phyloP scores from a whole-genome alignment of 208 protist species.

The Leishmania gerbilli region DNA sequence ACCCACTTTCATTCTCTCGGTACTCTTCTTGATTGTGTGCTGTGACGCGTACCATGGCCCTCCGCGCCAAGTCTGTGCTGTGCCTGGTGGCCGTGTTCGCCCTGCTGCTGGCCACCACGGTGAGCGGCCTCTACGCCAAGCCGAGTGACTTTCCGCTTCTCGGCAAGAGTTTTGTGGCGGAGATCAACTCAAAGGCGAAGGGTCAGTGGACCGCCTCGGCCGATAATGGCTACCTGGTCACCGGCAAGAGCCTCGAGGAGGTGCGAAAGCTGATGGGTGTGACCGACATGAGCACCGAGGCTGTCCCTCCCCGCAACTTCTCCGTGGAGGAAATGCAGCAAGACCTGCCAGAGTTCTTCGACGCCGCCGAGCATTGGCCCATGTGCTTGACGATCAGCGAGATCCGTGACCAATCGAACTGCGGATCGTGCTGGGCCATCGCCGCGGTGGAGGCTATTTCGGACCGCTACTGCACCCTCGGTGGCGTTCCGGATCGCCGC shows the following conservation, averaged over 20 bases:
- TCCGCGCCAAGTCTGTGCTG: conserved; percentile 20
- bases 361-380: conserved; percentile 63
- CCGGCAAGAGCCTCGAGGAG: conserved; percentile 39
- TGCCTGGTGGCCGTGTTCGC: conserved; percentile 26
- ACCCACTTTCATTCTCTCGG: conserved; percentile 14
- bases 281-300: conserved; percentile 24
- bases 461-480: conserved; percentile 89
- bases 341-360: conserved; percentile 59
- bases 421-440: conserved; percentile 93
- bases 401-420: conserved; percentile 89
- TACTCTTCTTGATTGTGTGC: neutral
- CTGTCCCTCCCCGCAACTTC: conserved; percentile 45
- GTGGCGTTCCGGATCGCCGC: conserved; percentile 48
- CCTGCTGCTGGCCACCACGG: conserved; percentile 33
- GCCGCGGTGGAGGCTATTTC: conserved; percentile 80
- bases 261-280: conserved; percentile 56
- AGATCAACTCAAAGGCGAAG: conserved; percentile 44
- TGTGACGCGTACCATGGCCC: conserved; percentile 14
- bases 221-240: conserved; percentile 46
- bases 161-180: conserved; percentile 26
- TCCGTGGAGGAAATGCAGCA: conserved; percentile 41
- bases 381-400: conserved; percentile 62
- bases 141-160: conserved; percentile 23
- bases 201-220: conserved; percentile 60
- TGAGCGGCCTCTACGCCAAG: conserved; percentile 24